Evolutionary conservation across 805 yeast species (phyloP), one percentile per base, ranked within the genome.

Genomic region (Yarrowia sp.): DNA sequence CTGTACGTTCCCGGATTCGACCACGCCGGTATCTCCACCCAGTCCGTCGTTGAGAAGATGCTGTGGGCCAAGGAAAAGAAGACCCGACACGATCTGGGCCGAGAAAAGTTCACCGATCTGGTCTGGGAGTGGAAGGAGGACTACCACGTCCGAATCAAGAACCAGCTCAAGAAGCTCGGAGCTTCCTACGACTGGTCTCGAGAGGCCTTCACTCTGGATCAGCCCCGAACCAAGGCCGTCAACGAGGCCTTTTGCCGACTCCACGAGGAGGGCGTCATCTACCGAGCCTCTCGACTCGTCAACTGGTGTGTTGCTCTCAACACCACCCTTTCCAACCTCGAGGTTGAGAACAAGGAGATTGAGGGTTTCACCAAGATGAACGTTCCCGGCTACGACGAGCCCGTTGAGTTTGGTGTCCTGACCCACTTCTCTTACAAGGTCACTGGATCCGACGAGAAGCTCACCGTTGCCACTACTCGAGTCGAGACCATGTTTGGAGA

Each of bases 81-180:
- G 75, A 92, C 98, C 62, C 89, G 98, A 80, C 97, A 95, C 76
- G 98, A 95, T 74, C 85, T 84, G 67, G 97, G 97, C 67, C 90
- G 99, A 79, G 98, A 93, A 75, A 87, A 84, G 68, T 95, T 95
- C 71, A 79, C 90, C 65, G 87, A 82, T 40, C 87, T 88, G 74
- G 97, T 95, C 32, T 95, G 98, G 98, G 96, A 91, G 71, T 95
- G 99, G 99, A 95, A 95, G 76, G 96, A 92, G 68, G 92, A 88
- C 67, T 95, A 95, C 79, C 98, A 95, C 71, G 77, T 76, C 65
- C 88, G 89, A 72, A 95, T 95, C 77, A 90, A 89, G 80, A 75
- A 81, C 69, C 99, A 95, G 80, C 85, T 93, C 74, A 80, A 85
- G 76, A 85, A 85, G 68, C 82, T 95, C 74, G 99, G 99, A 76